Evolutionary conservation across 768 basidiomycete genomes (phyloP).

Genomic region (Tephrocybe sp.): DNA sequence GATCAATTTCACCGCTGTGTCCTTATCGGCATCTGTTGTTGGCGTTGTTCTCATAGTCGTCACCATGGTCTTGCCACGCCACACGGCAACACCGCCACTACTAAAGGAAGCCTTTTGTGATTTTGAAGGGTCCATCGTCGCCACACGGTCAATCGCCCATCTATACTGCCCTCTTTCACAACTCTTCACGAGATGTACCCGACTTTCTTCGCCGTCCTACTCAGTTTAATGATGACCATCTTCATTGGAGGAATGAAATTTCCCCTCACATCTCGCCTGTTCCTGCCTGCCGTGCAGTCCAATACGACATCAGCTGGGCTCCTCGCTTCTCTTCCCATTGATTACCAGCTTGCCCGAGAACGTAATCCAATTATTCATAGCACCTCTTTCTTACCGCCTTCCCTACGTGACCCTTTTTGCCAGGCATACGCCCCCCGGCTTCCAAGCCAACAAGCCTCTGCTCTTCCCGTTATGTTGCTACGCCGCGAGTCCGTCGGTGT

Average conservation of each 20-base stretch:
- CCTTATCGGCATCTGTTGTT: neutral
- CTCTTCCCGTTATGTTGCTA: too few species aligned
- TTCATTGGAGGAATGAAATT: neutral
- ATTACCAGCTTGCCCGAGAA: too few species aligned
- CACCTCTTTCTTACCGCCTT: too few species aligned
- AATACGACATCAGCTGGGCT: neutral
- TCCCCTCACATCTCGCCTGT: neutral
- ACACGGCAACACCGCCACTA: neutral
- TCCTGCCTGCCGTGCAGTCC: neutral
- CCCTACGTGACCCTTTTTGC: too few species aligned
- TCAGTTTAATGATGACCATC: neutral
- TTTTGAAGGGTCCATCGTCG: neutral
- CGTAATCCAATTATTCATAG: too few species aligned
- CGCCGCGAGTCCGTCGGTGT: too few species aligned
- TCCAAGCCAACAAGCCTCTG: too few species aligned
- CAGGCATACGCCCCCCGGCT: too few species aligned
- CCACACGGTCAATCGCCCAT: neutral
- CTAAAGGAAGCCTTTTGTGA: neutral
- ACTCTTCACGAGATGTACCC: neutral
- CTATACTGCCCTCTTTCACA: neutral
- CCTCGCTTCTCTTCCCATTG: too few species aligned
- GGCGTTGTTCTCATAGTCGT: neutral
- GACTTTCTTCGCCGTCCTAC: neutral
- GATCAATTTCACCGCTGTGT: neutral
- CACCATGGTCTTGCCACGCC: neutral